Percentiles rank a stretch among this genome's conserved stretches.
Evolutionary conservation across 495 filamentous ascomycete species (phyloP).

Genomic region (Xanthoparmelia taractica): DNA sequence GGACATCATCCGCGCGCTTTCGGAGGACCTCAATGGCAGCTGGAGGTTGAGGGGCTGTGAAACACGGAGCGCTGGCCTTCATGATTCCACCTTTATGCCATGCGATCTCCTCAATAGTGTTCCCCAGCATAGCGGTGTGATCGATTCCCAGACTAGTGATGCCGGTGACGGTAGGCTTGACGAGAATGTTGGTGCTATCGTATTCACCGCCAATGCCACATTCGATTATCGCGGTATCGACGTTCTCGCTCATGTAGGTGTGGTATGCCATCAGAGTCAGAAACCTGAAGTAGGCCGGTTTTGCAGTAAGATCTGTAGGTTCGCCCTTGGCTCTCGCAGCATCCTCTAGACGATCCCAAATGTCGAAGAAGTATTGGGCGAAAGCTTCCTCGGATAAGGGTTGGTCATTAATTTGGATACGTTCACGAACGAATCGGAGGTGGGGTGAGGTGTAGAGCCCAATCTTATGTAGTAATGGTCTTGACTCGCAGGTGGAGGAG

Average conservation of each 20-base stretch:
- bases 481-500: conserved; percentile 33
- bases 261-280: conserved; percentile 87
- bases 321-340: conserved; percentile 44
- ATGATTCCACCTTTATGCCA: conserved; percentile 97
- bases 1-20: conserved; percentile 61
- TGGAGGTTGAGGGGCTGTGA: conserved; percentile 63
- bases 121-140: conserved; percentile 69
- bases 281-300: conserved; percentile 86
- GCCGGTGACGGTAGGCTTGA: conserved; percentile 60
- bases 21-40: conserved; percentile 61
- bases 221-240: conserved; percentile 81
- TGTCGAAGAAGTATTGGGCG: conserved; percentile 78
- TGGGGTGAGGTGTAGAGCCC: conserved; percentile 88
- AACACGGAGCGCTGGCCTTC: conserved; percentile 61
- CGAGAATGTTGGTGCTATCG: conserved; percentile 88
- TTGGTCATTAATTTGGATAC: conserved; percentile 71
- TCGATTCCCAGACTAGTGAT: conserved; percentile 89
- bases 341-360: conserved; percentile 70
- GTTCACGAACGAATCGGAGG: conserved; percentile 77
- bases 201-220: conserved; percentile 91
- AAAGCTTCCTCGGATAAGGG: conserved; percentile 72
- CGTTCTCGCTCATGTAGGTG: conserved; percentile 69
- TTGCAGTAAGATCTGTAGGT: conserved; percentile 38
- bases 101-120: conserved; percentile 83
- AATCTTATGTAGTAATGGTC: conserved; percentile 46